Evolutionary conservation across 805 yeast species (phyloP), one percentile per base, ranked within the genome.

Genomic region (Starmerella sirachaensis): DNA sequence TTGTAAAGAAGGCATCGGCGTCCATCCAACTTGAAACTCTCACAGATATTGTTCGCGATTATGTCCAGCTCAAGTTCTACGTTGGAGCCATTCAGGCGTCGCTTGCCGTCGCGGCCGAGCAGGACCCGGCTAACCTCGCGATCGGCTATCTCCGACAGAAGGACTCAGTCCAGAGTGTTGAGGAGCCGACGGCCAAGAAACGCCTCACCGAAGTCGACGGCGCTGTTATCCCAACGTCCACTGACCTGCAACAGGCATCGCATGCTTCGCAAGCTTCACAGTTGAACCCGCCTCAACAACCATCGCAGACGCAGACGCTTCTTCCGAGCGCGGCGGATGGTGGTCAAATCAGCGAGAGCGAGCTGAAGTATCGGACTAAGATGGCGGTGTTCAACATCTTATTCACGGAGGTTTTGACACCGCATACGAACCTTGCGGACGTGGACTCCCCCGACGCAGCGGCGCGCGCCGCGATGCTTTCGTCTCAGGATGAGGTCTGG

Each of bases 61-160:
- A 84, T 78, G 61, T 80, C 37, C 76, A 75, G 22, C 67, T 88
- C 42, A 79, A 80, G 36, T 84, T 72, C 55, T 83, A 70, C 59
- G 76, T 83, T 5, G 94, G 93, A 12, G 93, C 94, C 0, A 77
- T 91, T 32, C 80, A 81, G 48, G 78, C 86, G 47, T 72, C 83
- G 20, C 63, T 91, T 43, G 77, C 76, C 43, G 74, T 84, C 24
- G 88, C 95, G 0, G 66, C 70, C 30, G 76, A 76, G 35, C 61
- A 72, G 23, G 93, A 78, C 48, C 66, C 69, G 20, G 72, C 74
- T 6, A 74, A 76, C 38, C 51, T 69, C 31, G 76, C 83, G 0
- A 57, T 65, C 9, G 75, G 73, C 37, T 78, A 66, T 50, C 62
- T 73, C 36, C 60, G 68, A 14, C 68, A 14, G 59, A 60, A 4